Conservation (phyloP, 169 alveolate genomes). For the Theileria orientalis region DNA sequence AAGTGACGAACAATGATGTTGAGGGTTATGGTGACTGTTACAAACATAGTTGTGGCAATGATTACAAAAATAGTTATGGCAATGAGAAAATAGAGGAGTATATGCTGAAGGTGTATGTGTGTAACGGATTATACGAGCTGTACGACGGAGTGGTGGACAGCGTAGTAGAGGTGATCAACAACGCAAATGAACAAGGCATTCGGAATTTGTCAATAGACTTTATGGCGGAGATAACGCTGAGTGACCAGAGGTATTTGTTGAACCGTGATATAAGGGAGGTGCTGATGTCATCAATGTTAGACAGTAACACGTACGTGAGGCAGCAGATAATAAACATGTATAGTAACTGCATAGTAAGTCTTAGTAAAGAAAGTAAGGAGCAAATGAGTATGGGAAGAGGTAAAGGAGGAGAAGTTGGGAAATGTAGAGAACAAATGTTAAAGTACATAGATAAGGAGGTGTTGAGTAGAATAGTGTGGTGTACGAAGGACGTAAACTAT, state of each 20-base stretch:
- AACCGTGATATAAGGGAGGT: constrained; percentile 19
- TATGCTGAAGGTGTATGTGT: neutral
- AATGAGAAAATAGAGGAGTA: neutral
- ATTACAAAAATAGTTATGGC: neutral
- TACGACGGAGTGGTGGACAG: constrained; percentile 27
- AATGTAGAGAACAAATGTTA: neutral
- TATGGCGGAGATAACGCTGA: neutral
- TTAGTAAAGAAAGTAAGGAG: neutral
- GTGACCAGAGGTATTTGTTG: constrained; percentile 14
- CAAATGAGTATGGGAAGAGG: neutral
- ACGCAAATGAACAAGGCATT: constrained; percentile 34
- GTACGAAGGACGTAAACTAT: constrained; percentile 43
- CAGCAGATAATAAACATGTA: constrained; percentile 14
- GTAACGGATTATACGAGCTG: constrained; percentile 26
- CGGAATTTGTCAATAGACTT: constrained; percentile 36
- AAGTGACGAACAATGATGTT: too few relatives aligned
- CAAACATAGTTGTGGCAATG: neutral
- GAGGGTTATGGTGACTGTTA: neutral
- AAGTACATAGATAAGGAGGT: neutral
- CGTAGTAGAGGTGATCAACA: constrained; percentile 30
- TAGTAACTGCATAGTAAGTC: neutral
- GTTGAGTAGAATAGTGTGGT: constrained; percentile 5
- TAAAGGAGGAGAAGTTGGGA: neutral
- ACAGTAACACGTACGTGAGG: constrained; percentile 36
- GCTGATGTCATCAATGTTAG: constrained; percentile 40